These are phyloP conservation scores for Macrolepiota fuliginosa DNA, from an alignment of 768 basidiomycete species.

Conservation along the genomic window DNA sequence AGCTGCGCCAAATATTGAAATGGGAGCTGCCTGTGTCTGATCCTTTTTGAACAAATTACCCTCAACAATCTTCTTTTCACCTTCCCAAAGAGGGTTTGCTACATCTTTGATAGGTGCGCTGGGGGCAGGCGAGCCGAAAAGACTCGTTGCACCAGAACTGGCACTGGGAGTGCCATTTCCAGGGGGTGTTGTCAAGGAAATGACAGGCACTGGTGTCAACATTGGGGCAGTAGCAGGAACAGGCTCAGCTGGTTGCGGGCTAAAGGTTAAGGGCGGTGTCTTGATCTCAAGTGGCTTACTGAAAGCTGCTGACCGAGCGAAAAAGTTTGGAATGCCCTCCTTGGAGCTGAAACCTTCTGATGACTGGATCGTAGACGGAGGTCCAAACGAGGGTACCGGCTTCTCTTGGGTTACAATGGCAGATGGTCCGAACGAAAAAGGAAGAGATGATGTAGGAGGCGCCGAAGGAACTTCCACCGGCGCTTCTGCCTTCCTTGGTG, in stretches of 20 bases:
- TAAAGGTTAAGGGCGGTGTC: constrained; percentile 24
- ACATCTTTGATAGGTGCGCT: constrained; percentile 33
- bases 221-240: constrained; percentile 8
- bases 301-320: constrained; percentile 49
- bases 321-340: constrained; percentile 59
- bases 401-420: constrained; percentile 3
- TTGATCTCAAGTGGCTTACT: constrained; percentile 34
- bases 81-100: constrained; percentile 45
- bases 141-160: constrained; percentile 3
- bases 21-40: neutral
- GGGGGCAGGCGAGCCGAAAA: constrained; percentile 16
- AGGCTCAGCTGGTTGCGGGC: constrained; percentile 11
- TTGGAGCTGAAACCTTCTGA: constrained; percentile 7
- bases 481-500: constrained; percentile 10
- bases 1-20: constrained; percentile 8
- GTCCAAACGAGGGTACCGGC: constrained; percentile 13
- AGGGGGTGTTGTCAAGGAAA: constrained; percentile 13
- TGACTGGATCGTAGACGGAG: constrained; percentile 1
- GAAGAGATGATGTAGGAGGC: constrained; percentile 1
- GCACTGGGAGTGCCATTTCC: constrained; percentile 11
- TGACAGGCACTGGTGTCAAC: constrained; percentile 4
- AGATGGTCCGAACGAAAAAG: constrained; percentile 3
- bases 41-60: neutral
- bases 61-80: constrained; percentile 25
- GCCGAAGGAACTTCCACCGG: neutral